Percentiles rank a stretch among this genome's conserved stretches.
phyloP scores from a whole-genome alignment of 768 basidiomycete genomes.

The Mycena maculata region DNA sequence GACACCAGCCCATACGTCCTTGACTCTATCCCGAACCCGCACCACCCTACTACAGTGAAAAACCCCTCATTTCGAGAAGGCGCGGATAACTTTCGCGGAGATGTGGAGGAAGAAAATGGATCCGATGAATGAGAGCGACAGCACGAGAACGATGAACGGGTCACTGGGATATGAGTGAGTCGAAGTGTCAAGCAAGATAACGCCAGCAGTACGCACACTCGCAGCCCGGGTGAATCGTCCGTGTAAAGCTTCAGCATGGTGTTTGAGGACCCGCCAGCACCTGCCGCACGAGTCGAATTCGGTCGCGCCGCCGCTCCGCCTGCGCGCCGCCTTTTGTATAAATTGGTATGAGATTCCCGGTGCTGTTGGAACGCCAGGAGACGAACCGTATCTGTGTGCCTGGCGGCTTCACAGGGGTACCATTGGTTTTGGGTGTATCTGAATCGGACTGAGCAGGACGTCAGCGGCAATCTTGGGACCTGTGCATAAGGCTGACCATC shows the following conservation, averaged over 20 bases:
- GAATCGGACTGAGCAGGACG: slow-evolving; percentile 77
- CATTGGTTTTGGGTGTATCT: slow-evolving; percentile 66
- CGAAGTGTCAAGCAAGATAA: slow-evolving; percentile 2
- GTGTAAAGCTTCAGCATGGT: slow-evolving; percentile 99
- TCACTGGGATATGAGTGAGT: slow-evolving; percentile 63
- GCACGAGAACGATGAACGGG: slow-evolving; percentile 95
- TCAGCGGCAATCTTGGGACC: neutral
- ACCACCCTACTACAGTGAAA: slow-evolving; percentile 5
- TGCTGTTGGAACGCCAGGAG: neutral
- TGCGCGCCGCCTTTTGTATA: slow-evolving; percentile 41
- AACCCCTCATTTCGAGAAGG: slow-evolving; percentile 79
- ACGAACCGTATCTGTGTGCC: slow-evolving; percentile 86
- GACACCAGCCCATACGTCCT: neutral
- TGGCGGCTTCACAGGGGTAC: slow-evolving; percentile 72
- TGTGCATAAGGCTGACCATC: slow-evolving; percentile 48
- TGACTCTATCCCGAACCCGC: neutral
- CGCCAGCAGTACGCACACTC: slow-evolving; percentile 79
- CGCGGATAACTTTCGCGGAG: slow-evolving; percentile 92
- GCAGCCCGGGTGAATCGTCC: slow-evolving; percentile 95
- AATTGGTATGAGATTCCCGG: neutral
- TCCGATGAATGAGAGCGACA: slow-evolving; percentile 96
- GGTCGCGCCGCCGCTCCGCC: slow-evolving; percentile 80
- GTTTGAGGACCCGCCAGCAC: slow-evolving; percentile 95
- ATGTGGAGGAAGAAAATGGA: slow-evolving; percentile 99
- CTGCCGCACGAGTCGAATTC: slow-evolving; percentile 90